phyloP scores from a whole-genome alignment of 495 filamentous ascomycete genomes.

The Podospora conica region DNA sequence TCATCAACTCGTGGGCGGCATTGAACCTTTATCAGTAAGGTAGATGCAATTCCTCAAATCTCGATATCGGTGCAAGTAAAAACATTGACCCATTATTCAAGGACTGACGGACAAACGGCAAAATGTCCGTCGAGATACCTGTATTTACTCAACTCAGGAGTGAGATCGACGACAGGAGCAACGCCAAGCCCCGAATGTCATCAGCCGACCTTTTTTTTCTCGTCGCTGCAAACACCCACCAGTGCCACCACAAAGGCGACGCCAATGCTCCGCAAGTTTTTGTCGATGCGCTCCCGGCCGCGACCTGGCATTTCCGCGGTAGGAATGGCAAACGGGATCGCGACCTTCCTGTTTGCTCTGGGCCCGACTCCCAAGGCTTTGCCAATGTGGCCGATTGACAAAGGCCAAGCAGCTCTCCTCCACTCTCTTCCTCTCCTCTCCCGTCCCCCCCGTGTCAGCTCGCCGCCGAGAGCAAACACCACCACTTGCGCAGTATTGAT shows the following conservation, averaged over 20 bases:
- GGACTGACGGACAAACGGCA: not conserved
- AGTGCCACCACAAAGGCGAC: no score
- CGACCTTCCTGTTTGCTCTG: not conserved
- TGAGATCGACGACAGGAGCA: not conserved
- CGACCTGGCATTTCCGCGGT: not conserved
- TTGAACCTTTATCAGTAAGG: no score
- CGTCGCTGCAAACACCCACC: not conserved
- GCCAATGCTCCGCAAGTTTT: not conserved
- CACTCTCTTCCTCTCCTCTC: no score
- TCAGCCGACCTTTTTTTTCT: not conserved
- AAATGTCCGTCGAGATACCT: not conserved
- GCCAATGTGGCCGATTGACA: not conserved
- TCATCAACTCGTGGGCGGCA: no score
- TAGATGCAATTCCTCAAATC: not conserved
- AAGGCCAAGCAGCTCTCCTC: not conserved
- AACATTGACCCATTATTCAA: not conserved
- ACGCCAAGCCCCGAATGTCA: not conserved
- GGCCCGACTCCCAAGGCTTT: not conserved
- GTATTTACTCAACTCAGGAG: not conserved
- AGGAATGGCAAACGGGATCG: not conserved
- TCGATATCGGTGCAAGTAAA: no score
- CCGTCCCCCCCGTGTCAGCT: no score
- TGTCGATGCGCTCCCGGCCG: no score
- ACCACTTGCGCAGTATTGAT: no score
- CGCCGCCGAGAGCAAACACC: no score